Conservation (phyloP, 2,329 filamentous ascomycete species). For the Penicillium sp. region DNA sequence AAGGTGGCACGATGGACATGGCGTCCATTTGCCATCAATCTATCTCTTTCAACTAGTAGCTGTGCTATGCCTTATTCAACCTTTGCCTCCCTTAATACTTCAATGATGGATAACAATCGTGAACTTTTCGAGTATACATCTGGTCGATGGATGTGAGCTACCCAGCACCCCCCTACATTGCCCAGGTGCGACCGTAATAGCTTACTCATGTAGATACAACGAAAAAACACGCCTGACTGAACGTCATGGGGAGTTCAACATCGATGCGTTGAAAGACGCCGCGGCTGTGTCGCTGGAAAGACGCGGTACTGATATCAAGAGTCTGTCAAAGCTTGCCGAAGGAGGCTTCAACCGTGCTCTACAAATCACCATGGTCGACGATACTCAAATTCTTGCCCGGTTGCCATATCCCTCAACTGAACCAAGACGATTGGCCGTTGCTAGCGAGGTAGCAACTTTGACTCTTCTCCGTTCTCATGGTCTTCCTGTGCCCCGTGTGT, state of each 20-base stretch:
- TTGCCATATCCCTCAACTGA: conserved; percentile 34
- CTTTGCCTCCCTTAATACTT: background rate
- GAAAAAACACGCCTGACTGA: conserved; percentile 12
- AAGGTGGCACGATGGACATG: too few species aligned
- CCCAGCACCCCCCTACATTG: conserved; percentile 1
- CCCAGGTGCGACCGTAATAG: background rate
- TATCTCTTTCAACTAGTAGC: background rate
- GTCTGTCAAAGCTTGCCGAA: conserved; percentile 35
- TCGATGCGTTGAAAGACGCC: conserved; percentile 8
- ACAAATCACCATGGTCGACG: conserved; percentile 32
- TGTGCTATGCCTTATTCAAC: background rate
- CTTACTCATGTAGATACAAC: conserved; percentile 10
- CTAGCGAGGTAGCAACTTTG: conserved; percentile 42
- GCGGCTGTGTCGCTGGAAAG: conserved; percentile 9
- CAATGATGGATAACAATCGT: background rate
- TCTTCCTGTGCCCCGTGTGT: conserved; percentile 40
- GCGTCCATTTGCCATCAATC: background rate
- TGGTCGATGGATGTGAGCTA: conserved; percentile 9
- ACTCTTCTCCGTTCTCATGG: conserved; percentile 31
- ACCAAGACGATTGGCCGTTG: conserved; percentile 31
- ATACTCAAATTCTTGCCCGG: conserved; percentile 30
- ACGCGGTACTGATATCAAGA: conserved; percentile 1
- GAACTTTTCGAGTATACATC: conserved; percentile 9
- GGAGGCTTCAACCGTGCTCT: conserved; percentile 40
- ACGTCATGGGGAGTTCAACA: conserved; percentile 5